Percentiles rank a stretch among this genome's conserved stretches.
Evolutionary conservation across 2,329 filamentous ascomycete species (phyloP).

Genomic region (Zelopaecilomyces penicillatus): DNA sequence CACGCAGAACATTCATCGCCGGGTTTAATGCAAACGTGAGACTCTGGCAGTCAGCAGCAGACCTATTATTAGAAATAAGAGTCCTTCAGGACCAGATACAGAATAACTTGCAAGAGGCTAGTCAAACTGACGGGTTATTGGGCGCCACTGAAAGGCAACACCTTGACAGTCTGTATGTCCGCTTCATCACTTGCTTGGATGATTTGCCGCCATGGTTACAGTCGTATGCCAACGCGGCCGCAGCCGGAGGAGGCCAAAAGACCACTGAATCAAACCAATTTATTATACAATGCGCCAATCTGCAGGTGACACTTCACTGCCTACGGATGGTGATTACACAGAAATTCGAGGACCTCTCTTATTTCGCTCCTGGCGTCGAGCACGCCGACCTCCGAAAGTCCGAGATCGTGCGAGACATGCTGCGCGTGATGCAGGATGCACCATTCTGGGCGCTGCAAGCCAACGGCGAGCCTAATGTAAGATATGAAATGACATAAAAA

Average conservation of each 20-base stretch:
- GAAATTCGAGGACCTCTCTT: slow-evolving; percentile 25
- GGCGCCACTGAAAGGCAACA: slow-evolving; percentile 20
- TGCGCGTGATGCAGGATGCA: slow-evolving; percentile 30
- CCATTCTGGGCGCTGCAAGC: slow-evolving; percentile 34
- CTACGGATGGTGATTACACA: slow-evolving; percentile 32
- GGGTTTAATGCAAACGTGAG: slow-evolving; percentile 35
- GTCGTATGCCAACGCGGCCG: slow-evolving; percentile 16
- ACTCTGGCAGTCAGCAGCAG: slow-evolving; percentile 32
- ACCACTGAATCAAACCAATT: slow-evolving; percentile 22
- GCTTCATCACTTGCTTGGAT: slow-evolving; percentile 33
- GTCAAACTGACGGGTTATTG: slow-evolving; percentile 7
- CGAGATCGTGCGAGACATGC: slow-evolving; percentile 35
- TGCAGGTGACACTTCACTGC: slow-evolving; percentile 33
- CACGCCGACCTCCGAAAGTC: slow-evolving; percentile 29
- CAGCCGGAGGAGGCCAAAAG: slow-evolving; percentile 9
- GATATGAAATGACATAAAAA: slow-evolving; percentile 4
- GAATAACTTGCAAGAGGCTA: slow-evolving; percentile 1
- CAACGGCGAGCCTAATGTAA: slow-evolving; percentile 32
- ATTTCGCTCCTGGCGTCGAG: slow-evolving; percentile 21
- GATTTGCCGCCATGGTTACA: slow-evolving; percentile 28
- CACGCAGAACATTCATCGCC: slow-evolving; percentile 22
- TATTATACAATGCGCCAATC: slow-evolving; percentile 31
- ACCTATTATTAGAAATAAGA: slow-evolving; percentile 29
- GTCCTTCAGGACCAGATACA: slow-evolving; percentile 20
- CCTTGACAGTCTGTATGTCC: slow-evolving; percentile 28